phyloP scores from a whole-genome alignment of 768 basidiomycete species.

The Suillus weaverae region DNA sequence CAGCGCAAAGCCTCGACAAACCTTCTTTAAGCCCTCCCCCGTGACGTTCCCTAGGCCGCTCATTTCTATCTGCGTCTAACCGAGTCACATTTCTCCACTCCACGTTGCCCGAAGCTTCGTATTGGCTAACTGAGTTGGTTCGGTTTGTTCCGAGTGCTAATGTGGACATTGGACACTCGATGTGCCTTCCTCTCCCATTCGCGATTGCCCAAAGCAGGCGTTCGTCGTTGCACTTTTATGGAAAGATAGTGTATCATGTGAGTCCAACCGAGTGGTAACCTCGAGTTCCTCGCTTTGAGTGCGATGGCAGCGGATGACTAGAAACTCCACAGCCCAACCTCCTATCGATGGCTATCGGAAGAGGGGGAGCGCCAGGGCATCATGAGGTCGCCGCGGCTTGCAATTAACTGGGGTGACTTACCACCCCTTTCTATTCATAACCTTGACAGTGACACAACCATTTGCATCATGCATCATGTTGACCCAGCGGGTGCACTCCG shows the following conservation, averaged over 20 bases:
- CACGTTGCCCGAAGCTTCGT: constrained; percentile 35
- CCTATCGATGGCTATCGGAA: not conserved
- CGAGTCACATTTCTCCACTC: constrained; percentile 27
- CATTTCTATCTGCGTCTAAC: constrained; percentile 17
- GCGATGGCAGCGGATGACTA: not conserved
- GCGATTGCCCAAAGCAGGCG: not conserved
- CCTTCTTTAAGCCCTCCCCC: not conserved
- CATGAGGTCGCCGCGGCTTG: not conserved
- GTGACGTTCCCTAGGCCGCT: constrained; percentile 1
- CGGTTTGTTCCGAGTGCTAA: constrained; percentile 21
- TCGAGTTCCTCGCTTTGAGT: not conserved
- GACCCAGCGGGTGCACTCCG: not conserved
- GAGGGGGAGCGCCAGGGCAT: not conserved
- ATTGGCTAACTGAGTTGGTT: constrained; percentile 11
- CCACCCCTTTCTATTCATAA: constrained; percentile 1
- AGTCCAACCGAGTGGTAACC: not conserved
- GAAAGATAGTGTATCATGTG: not conserved
- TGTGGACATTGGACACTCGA: not conserved
- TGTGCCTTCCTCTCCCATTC: not conserved
- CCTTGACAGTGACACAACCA: not conserved
- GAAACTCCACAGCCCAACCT: not conserved
- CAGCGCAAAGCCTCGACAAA: not conserved
- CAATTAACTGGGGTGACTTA: not conserved
- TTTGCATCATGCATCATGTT: not conserved
- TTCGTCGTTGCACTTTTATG: not conserved